Evolutionary conservation across 2,329 filamentous ascomycete genomes (phyloP), one percentile per base, ranked within the genome.

Genomic region (Colletotrichum kahawae): DNA sequence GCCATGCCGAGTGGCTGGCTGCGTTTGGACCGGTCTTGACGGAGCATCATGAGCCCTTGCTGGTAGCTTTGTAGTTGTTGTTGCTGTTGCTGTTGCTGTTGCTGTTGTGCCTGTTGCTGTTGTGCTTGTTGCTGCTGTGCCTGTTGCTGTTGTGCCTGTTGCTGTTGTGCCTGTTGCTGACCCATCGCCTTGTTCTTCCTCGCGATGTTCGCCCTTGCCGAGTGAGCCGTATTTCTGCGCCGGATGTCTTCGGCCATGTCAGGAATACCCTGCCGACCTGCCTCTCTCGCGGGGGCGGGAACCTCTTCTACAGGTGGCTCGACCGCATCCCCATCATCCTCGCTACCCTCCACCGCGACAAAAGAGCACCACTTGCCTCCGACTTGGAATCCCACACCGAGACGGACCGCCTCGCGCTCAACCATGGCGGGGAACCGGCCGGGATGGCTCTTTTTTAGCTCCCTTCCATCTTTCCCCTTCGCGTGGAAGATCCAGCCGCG

Each of bases 311-410:
- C n/a, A 29, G 60, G 7, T 0, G 18, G 8, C 7, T 51, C 43
- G 6, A 18, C 10, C n/a, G 24, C n/a, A 10, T 13, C 67, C 1
- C 1, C 5, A 12, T 43, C 56, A 7, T 34, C 5, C 6, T 14
- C 63, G 2, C 85, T 82, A 10, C 87, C 84, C 76, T 92, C 87
- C 2, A 94, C 87, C 3, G 94, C 94, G 4, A 95, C 91, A 77
- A 95, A 95, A 0, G 93, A 94, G 79, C 91, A 94, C 89, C 91
- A 94, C 79, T 92, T 93, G 2, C 92, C 90, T 4, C 88, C 90
- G 10, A 95, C 89, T 78, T 94, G 92, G 79, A 91, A 94, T 71
- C 88, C 86, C 14, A 92, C 87, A 0, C 93, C 93, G 0, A 95
- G 85, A 0, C 90, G 85, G 1, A 95, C 92, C 10, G 89, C 92